Evolutionary conservation across 371 early-diverging fungal species (phyloP).

Genomic region (Apophysomyces trapeziformis): DNA sequence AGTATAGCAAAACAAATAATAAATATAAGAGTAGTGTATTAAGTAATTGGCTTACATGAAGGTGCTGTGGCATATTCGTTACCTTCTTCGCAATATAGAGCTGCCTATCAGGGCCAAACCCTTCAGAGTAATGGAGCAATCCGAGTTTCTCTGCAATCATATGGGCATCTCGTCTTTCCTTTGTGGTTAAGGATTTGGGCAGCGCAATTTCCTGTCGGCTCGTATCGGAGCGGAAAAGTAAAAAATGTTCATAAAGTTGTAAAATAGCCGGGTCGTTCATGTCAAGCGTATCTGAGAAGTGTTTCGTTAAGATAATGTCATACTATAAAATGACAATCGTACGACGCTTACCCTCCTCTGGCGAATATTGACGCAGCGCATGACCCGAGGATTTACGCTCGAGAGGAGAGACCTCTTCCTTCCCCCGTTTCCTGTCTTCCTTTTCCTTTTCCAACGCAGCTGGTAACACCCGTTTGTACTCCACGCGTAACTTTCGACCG

Average conservation of each 20-base stretch:
- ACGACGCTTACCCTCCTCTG: constrained; percentile 37
- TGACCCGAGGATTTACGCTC: constrained; percentile 44
- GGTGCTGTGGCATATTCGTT: constrained; percentile 28
- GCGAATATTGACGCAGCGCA: constrained; percentile 39
- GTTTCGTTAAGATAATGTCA: constrained; percentile 19
- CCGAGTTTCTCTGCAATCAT: constrained; percentile 62
- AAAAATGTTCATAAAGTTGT: constrained; percentile 68
- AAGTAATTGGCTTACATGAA: constrained; percentile 20
- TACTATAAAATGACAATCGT: constrained; percentile 17
- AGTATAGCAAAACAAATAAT: not conserved
- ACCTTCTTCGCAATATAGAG: constrained; percentile 44
- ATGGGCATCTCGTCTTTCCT: constrained; percentile 60
- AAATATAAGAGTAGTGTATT: not conserved
- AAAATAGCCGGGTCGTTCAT: constrained; percentile 71
- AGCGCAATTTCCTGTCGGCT: constrained; percentile 64
- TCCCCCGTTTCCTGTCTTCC: constrained; percentile 21
- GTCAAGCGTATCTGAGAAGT: constrained; percentile 53
- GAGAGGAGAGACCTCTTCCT: constrained; percentile 43
- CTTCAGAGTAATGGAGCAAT: constrained; percentile 57
- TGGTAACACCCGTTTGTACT: constrained; percentile 70
- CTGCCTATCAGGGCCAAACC: constrained; percentile 53
- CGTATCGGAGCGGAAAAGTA: constrained; percentile 72
- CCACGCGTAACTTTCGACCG: constrained; percentile 81
- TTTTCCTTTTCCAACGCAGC: constrained; percentile 21
- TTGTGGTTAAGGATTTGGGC: constrained; percentile 49